Evolutionary conservation across 2,329 filamentous ascomycete species (phyloP).

Genomic region (Whalleya microplaca): DNA sequence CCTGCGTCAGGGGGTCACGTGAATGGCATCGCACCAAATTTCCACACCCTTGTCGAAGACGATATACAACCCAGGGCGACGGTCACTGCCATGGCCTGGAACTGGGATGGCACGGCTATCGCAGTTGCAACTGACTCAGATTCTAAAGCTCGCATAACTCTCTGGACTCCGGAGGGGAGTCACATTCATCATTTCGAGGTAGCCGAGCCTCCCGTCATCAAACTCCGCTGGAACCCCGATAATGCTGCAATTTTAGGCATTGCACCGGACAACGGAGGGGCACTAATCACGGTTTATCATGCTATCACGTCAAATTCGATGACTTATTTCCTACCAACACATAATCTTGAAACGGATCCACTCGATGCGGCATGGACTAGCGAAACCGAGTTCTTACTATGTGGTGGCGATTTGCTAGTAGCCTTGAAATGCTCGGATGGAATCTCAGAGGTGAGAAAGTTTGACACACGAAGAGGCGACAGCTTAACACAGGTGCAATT

Average conservation of each 20-base stretch:
- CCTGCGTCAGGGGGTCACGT: conserved; percentile 51
- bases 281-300: conserved; percentile 60
- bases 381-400: conserved; percentile 61
- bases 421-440: conserved; percentile 52
- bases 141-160: conserved; percentile 55
- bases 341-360: conserved; percentile 54
- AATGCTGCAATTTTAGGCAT: conserved; percentile 60
- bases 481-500: conserved; percentile 59
- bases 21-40: conserved; percentile 46
- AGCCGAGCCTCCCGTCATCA: conserved; percentile 64
- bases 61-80: conserved; percentile 55
- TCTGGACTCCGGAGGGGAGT: conserved; percentile 59
- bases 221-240: conserved; percentile 63
- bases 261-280: conserved; percentile 57
- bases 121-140: conserved; percentile 62
- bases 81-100: conserved; percentile 65
- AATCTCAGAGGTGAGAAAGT: conserved; percentile 52
- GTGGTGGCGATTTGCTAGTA: conserved; percentile 59
- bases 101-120: conserved; percentile 57
- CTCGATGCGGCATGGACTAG: conserved; percentile 65
- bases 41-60: conserved; percentile 55
- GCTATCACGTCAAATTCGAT: conserved; percentile 47
- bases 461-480: conserved; percentile 58
- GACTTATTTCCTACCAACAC: conserved; percentile 52
- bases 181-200: conserved; percentile 58